Base-by-base conservation (phyloP, 495 filamentous ascomycete genomes). In the Clavariopsis aquatica region DNA sequence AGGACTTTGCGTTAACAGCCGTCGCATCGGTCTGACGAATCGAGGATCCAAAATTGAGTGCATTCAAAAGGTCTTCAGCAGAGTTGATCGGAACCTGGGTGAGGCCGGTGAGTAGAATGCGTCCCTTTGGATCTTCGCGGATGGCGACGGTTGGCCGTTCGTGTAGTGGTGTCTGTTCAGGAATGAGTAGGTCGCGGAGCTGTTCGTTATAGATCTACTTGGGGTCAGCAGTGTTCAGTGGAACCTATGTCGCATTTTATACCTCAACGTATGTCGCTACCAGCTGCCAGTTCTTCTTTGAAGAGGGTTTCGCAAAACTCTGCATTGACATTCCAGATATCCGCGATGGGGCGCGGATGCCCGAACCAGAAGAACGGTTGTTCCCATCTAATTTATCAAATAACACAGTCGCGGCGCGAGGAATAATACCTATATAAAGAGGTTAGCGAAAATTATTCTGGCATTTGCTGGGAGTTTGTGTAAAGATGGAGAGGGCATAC, bases 1-100 rank as follows among this genome's bases (percentile, higher is more conserved):
- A 99, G 1, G 95, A 98, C 70, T 95, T 92, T 41, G 93, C 94
- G 76, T 99, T 99, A 68, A 99, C 93, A 0, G 95, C 94, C 12
- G 94, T 99, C n/a, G 94, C 91, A 77, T 99, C 94, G 1, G 94
- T 99, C 74, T 99, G 94, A 46, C 94, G 87, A 71, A 99, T 96
- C 12, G 89, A 85, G 1, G 94, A 99, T 28, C 94, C 94, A 71
- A 93, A 92, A 75, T 91, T 94, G 53, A 99, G 78, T 24, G 89
- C 91, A 61, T 85, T 85, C 73, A 99, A 83, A 34, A 99, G 79
- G 75, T 99, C 94, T 13, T 97, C 93, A 19, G 93, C 87, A 3
- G 89, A 96, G 69, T 96, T 94, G 69, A 99, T 90, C 13, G 87
- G 86, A 57, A 99, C 86, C 74, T 96, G 88, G 46, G 86, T 89